These are phyloP conservation scores for Didymella glomerata DNA, from an alignment of 2,329 filamentous ascomycete species.

Conservation along the genomic window DNA sequence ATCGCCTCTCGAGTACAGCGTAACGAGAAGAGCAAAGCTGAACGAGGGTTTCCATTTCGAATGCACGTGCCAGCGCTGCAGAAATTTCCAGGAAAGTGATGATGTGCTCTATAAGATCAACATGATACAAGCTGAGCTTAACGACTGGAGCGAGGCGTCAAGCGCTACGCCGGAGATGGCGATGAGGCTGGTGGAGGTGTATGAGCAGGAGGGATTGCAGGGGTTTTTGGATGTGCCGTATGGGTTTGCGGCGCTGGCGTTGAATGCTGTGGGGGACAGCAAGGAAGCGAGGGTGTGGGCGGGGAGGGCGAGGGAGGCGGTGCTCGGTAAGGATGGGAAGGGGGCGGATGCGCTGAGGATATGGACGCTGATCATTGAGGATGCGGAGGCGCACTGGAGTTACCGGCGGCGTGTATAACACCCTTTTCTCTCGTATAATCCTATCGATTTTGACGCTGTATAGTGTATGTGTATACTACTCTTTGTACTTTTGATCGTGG, in stretches of 20 bases:
- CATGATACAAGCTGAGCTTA: slow-evolving; percentile 41
- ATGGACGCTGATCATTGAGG: slow-evolving; percentile 39
- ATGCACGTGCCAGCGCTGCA: slow-evolving; percentile 53
- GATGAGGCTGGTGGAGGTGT: slow-evolving; percentile 47
- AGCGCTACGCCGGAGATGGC: slow-evolving; percentile 36
- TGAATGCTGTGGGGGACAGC: slow-evolving; percentile 45
- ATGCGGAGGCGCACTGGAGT: slow-evolving; percentile 48
- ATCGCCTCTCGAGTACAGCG: slow-evolving; percentile 46
- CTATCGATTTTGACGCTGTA: too few relatives aligned
- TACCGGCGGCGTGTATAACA: slow-evolving; percentile 20
- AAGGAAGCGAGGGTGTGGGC: slow-evolving; percentile 47
- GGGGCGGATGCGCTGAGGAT: slow-evolving; percentile 44
- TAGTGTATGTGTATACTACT: slow-evolving; percentile 12
- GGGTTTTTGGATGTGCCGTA: slow-evolving; percentile 53
- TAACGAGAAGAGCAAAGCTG: slow-evolving; percentile 43
- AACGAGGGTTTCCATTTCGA: slow-evolving; percentile 52
- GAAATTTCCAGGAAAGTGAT: slow-evolving; percentile 38
- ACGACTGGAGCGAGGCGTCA: slow-evolving; percentile 40
- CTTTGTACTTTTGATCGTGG: slow-evolving; percentile 36
- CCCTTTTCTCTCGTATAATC: too few relatives aligned
- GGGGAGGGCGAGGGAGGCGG: slow-evolving; percentile 44
- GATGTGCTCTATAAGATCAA: slow-evolving; percentile 41
- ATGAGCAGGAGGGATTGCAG: slow-evolving; percentile 50
- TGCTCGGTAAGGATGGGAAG: slow-evolving; percentile 50
- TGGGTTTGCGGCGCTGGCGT: slow-evolving; percentile 52